Evolutionary conservation across 495 filamentous ascomycete genomes (phyloP).

Genomic region (Xylaria venustula): DNA sequence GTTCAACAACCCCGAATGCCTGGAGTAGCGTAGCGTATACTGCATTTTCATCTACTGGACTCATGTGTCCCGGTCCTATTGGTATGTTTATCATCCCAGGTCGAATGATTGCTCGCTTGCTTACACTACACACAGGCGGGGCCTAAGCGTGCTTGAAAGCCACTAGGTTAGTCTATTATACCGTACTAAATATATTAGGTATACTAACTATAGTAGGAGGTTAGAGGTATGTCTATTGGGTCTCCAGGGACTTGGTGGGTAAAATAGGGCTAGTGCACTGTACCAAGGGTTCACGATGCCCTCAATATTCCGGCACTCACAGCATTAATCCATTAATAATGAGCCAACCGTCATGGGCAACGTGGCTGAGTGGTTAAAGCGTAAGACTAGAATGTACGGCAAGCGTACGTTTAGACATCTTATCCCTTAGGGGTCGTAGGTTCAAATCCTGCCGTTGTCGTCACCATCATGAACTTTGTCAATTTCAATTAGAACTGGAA

Average conservation of each 20-base stretch:
- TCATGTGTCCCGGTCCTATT: too few species aligned
- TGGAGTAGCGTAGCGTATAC: too few species aligned
- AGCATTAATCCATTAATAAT: not conserved
- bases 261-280: not conserved
- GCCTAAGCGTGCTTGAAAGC: not conserved
- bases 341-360: not conserved
- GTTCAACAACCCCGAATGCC: not conserved
- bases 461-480: too few species aligned
- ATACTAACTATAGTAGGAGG: too few species aligned
- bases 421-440: not conserved
- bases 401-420: not conserved
- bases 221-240: too few species aligned
- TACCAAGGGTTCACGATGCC: not conserved
- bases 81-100: too few species aligned
- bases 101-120: too few species aligned
- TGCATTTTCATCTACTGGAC: too few species aligned
- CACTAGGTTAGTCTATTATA: too few species aligned
- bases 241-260: too few species aligned
- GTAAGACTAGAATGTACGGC: constrained; percentile 1
- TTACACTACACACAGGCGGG: not conserved
- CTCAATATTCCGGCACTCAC: not conserved
- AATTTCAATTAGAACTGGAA: too few species aligned
- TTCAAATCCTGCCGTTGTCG: constrained; percentile 9
- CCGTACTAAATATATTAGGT: too few species aligned
- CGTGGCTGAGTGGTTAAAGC: constrained; percentile 3